A percentile compares a stretch with the other conserved stretches of the same genome.
These are phyloP conservation scores for Isabelozyma gotoi DNA, from an alignment of 805 yeast species.

Conservation along the genomic window DNA sequence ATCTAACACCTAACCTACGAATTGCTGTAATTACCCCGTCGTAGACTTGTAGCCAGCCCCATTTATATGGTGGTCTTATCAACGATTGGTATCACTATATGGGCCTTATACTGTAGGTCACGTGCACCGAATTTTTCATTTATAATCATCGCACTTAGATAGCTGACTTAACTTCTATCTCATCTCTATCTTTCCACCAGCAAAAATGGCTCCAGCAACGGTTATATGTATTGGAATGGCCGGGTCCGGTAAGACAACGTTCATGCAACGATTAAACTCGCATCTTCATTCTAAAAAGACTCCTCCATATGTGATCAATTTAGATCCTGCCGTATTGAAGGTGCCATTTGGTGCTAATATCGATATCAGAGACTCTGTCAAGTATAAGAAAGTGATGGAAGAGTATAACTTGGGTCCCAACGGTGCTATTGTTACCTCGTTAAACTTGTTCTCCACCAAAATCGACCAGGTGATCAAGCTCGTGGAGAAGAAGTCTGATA, in stretches of 20 bases:
- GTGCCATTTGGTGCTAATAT: conserved; percentile 94
- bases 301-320: conserved; percentile 88
- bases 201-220: conserved; percentile 34
- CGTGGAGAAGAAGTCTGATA: conserved; percentile 71
- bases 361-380: conserved; percentile 94
- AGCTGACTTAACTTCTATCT: neutral
- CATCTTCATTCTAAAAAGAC: conserved; percentile 71
- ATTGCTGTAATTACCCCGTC: too few species aligned
- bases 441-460: conserved; percentile 89
- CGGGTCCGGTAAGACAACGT: conserved; percentile 92
- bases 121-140: neutral
- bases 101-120: too few species aligned
- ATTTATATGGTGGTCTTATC: too few species aligned
- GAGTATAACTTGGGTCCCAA: conserved; percentile 94
- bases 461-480: conserved; percentile 90
- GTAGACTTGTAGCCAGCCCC: too few species aligned
- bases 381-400: conserved; percentile 95
- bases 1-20: too few species aligned
- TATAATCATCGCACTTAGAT: neutral
- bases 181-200: conserved; percentile 1
- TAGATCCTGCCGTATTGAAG: conserved; percentile 94
- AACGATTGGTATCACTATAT: too few species aligned
- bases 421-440: conserved; percentile 95
- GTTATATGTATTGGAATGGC: conserved; percentile 52
- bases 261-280: conserved; percentile 90